Evolutionary conservation across 192 early-diverging fungal species (phyloP).

Genomic region (Spizellomyces punctatus): DNA sequence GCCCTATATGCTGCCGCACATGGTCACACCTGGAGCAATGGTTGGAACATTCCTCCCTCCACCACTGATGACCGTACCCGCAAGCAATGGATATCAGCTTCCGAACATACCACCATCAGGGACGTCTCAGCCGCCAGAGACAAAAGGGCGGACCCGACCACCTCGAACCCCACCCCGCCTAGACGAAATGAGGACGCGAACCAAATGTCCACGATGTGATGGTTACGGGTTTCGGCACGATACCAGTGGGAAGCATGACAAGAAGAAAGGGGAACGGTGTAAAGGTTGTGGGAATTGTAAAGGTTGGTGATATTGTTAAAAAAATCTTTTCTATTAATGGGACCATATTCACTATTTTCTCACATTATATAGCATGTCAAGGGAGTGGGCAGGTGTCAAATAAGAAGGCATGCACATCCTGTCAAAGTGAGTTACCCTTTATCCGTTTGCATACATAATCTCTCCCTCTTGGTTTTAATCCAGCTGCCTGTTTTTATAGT

Average conservation of each 20-base stretch:
- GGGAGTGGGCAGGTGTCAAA: conserved; percentile 33
- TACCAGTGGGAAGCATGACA: conserved; percentile 36
- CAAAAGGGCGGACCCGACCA: not conserved
- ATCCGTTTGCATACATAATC: not conserved
- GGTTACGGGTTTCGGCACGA: conserved; percentile 44
- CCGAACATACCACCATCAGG: not conserved
- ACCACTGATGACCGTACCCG: not conserved
- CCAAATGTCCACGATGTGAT: conserved; percentile 27
- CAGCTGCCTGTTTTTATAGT: not conserved
- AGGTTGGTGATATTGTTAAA: conserved; percentile 26
- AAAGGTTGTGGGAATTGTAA: conserved; percentile 40
- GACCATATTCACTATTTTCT: not conserved
- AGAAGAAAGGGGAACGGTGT: conserved; percentile 28
- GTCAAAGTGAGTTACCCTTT: conserved; percentile 22
- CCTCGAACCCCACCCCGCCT: not conserved
- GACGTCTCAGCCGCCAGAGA: not conserved
- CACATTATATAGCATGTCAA: conserved; percentile 24
- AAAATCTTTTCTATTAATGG: not conserved
- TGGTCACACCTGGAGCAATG: not conserved
- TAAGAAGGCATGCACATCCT: conserved; percentile 37
- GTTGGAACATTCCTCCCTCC: not conserved
- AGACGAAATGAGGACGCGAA: conserved; percentile 10
- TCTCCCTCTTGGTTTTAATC: not conserved
- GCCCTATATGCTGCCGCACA: not conserved
- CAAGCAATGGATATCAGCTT: not conserved